Base-by-base conservation (phyloP, 2,329 filamentous ascomycete genomes). In the Ceratocystis variospora region DNA sequence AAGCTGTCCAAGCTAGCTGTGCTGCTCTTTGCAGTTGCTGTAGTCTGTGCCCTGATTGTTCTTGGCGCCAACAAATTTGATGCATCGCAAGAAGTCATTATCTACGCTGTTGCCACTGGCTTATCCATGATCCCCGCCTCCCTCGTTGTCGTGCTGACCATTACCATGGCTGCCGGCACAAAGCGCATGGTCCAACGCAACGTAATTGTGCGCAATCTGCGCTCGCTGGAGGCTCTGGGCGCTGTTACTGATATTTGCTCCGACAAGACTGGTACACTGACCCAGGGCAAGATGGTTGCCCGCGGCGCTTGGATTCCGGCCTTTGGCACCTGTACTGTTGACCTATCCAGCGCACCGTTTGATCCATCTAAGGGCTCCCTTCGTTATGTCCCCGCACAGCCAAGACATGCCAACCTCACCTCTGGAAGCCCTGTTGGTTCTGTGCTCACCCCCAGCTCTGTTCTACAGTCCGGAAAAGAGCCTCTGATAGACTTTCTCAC, bases 31-130 rank as follows among this genome's bases (percentile, higher is more conserved):
- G 79, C 78, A 37, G 81, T 87, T 63, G 87, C 87, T 1, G 81
- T 89, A 12, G 71, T 89, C 31, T 87, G 86, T 68, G 86, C 86
- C 7, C 81, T 89, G 70, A 83, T 89, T 70, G 86, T 88, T 48
- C 79, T 88, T 59, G 86, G 78, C 5, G 83, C 86, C 65, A 88
- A 87, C 73, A 70, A 79, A 0, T 85, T 83, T 72, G 74, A 77
- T n/a, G 73, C 74, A 45, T 75, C 78, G 41, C 77, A 79, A 33
- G 83, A 86, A 70, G 83, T 87, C 68, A 83, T 87, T 70, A 86
- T 79, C 67, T 79, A 78, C 68, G 77, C 76, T n/a, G 77, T 79
- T 28, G 77, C 76, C 15, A 77, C 78, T 25, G 77, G 76, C 68
- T 72, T 82, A 15, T 79, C 77, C 7, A 80, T 81, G 75, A 80